Evolutionary conservation across 192 early-diverging fungal genomes (phyloP).

Genomic region (Physocladia obscura): DNA sequence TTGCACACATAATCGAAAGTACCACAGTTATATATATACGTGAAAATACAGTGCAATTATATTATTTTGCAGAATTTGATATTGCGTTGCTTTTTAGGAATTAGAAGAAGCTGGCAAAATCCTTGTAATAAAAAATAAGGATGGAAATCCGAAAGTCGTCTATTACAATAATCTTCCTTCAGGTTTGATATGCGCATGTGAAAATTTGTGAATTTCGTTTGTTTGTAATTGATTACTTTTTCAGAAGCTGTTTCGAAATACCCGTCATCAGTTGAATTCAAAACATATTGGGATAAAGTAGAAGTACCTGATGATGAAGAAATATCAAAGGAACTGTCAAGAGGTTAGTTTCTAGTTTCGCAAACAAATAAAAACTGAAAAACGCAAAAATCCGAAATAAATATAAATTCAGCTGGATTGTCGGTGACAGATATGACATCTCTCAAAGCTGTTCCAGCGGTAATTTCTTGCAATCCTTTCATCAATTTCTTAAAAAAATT

Average conservation of each 20-base stretch:
- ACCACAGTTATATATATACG: too few species aligned
- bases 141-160: slow-evolving; percentile 15
- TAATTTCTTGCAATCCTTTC: background rate
- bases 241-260: slow-evolving; percentile 17
- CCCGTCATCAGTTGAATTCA: slow-evolving; percentile 17
- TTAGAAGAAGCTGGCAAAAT: slow-evolving; percentile 16
- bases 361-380: background rate
- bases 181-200: background rate
- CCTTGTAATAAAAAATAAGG: slow-evolving; percentile 19
- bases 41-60: too few species aligned
- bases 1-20: too few species aligned
- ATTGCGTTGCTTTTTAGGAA: slow-evolving; percentile 7
- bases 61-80: background rate
- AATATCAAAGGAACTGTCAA: slow-evolving; percentile 9
- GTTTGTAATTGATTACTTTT: background rate
- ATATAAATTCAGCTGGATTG: slow-evolving; percentile 17
- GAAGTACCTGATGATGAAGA: slow-evolving; percentile 25
- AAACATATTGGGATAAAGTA: slow-evolving; percentile 17
- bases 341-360: slow-evolving; percentile 1
- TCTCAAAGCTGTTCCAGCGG: slow-evolving; percentile 3
- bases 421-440: slow-evolving; percentile 23
- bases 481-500: background rate
- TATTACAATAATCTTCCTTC: slow-evolving; percentile 22
- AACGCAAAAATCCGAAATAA: background rate
- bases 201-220: too few species aligned